Evolutionary conservation across 2,329 filamentous ascomycete species (phyloP).

Genomic region (Aspergillus fijiensis): DNA sequence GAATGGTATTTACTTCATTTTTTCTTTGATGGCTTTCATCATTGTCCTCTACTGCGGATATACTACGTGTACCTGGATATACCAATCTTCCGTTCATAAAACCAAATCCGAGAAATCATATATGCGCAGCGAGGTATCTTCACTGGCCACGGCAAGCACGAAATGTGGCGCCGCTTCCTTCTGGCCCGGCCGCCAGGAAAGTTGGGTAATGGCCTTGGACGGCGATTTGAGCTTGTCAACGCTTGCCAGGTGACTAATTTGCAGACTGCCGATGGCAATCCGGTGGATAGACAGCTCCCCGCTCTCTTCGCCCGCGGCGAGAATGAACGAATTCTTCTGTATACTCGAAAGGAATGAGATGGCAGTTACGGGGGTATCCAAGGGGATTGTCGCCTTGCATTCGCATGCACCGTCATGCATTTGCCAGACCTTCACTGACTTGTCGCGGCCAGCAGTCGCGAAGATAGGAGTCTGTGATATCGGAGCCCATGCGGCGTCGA

Average conservation of each 20-base stretch:
- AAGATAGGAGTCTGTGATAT: constrained; percentile 54
- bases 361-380: constrained; percentile 65
- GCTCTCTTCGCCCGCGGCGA: constrained; percentile 51
- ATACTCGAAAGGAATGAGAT: constrained; percentile 60
- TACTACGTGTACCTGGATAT: constrained; percentile 17
- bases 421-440: constrained; percentile 73
- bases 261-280: constrained; percentile 34
- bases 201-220: constrained; percentile 64
- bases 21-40: neutral
- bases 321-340: constrained; percentile 32
- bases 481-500: constrained; percentile 82
- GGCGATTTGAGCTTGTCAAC: constrained; percentile 50
- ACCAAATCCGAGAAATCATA: constrained; percentile 37
- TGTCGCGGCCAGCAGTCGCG: constrained; percentile 87
- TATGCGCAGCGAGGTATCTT: constrained; percentile 46
- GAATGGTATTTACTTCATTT: neutral
- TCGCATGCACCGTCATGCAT: constrained; percentile 46
- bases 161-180: constrained; percentile 18
- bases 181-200: constrained; percentile 64
- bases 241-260: constrained; percentile 29
- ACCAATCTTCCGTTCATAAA: constrained; percentile 20
- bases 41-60: neutral
- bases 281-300: constrained; percentile 46
- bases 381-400: constrained; percentile 55
- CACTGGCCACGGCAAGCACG: constrained; percentile 48